These are phyloP conservation scores for Phlebiopsis gigantea DNA, from an alignment of 768 basidiomycete species.

Conservation along the genomic window DNA sequence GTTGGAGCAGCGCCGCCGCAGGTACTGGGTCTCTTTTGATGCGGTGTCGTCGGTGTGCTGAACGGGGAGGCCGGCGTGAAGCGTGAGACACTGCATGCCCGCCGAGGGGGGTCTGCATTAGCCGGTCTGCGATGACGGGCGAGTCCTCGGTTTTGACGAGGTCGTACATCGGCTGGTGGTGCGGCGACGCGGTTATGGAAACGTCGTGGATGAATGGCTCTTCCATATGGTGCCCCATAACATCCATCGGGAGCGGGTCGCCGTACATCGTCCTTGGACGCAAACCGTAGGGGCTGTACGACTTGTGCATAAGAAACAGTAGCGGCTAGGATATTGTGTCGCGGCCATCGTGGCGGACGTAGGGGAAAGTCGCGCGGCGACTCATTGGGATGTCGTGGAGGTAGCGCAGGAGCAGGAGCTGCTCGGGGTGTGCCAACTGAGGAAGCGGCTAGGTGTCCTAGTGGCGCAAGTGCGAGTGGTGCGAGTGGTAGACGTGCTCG, in stretches of 20 bases:
- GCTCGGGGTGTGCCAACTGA: no score
- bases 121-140: constrained; percentile 51
- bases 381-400: constrained; percentile 39
- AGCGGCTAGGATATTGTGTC: constrained; percentile 35
- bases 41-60: constrained; percentile 90
- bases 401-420: constrained; percentile 23
- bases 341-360: constrained; percentile 66
- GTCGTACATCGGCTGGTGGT: constrained; percentile 43
- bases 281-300: constrained; percentile 24
- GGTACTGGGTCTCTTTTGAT: constrained; percentile 86
- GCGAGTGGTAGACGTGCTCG: constrained; percentile 14
- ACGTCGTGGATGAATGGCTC: constrained; percentile 28
- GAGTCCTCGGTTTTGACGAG: constrained; percentile 56
- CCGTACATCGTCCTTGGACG: constrained; percentile 34
- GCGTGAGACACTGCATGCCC: constrained; percentile 34
- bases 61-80: constrained; percentile 53
- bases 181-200: constrained; percentile 32
- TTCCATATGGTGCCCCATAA: constrained; percentile 31
- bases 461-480: constrained; percentile 12
- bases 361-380: constrained; percentile 73
- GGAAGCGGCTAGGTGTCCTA: constrained; percentile 24
- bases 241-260: constrained; percentile 34
- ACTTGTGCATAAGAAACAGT: constrained; percentile 30
- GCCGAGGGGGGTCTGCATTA: constrained; percentile 36
- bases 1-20: constrained; percentile 84